Conservation (phyloP, 495 filamentous ascomycete genomes). For the Cetradonia linearis region DNA sequence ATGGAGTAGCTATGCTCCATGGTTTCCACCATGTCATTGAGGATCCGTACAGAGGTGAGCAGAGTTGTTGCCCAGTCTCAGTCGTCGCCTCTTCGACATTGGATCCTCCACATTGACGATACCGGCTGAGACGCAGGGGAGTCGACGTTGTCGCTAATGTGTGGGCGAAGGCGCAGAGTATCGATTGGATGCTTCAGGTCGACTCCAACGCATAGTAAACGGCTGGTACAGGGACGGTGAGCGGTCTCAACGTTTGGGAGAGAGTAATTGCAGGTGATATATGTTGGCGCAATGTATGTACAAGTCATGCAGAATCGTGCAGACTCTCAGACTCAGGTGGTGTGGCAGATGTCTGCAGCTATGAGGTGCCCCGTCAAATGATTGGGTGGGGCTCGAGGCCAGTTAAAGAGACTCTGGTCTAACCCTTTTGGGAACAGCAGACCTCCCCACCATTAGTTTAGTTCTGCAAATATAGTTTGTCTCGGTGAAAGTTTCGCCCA, state of each 20-base stretch:
- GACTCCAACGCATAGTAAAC: conserved; percentile 10
- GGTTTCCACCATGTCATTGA: conserved; percentile 21
- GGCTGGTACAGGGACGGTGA: neutral
- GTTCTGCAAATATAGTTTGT: too few relatives aligned
- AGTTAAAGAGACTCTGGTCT: neutral
- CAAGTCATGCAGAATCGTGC: conserved; percentile 25
- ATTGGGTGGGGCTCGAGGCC: conserved; percentile 20
- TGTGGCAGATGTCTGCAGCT: conserved; percentile 21
- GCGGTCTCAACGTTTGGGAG: neutral
- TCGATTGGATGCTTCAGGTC: conserved; percentile 11
- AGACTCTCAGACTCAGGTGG: conserved; percentile 15
- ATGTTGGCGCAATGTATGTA: conserved; percentile 23
- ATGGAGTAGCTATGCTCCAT: conserved; percentile 24
- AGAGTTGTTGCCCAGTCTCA: conserved; percentile 16
- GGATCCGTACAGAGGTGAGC: conserved; percentile 12
- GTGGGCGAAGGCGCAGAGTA: neutral
- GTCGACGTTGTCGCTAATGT: conserved; percentile 16
- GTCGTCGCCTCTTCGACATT: conserved; percentile 23
- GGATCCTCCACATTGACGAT: conserved; percentile 18
- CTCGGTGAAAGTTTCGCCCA: too few relatives aligned
- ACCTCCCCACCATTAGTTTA: neutral
- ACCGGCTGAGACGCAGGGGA: conserved; percentile 8
- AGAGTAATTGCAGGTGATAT: neutral
- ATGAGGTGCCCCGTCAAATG: conserved; percentile 10
- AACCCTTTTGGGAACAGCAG: neutral